These are phyloP conservation scores for Cymodocea nodosa DNA, from an alignment of 116 monocot species.

Conservation along the genomic window DNA sequence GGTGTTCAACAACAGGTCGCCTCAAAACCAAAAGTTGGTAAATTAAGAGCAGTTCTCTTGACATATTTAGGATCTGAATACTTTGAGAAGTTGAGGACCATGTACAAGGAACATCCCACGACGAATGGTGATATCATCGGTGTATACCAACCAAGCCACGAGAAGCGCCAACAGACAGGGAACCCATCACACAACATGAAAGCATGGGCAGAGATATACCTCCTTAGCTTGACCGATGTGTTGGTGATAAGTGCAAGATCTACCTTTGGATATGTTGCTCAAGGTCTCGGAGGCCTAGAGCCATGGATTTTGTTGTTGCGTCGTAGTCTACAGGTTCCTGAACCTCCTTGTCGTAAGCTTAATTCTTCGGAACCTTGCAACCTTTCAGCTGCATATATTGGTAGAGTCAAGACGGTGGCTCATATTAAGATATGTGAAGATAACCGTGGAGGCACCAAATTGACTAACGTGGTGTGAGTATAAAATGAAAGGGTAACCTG, in stretches of 20 bases:
- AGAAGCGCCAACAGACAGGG: conserved; percentile 27
- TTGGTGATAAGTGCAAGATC: conserved; percentile 42
- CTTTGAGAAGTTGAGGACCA: conserved; percentile 27
- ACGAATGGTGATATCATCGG: conserved; percentile 20
- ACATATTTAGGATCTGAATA: conserved; percentile 32
- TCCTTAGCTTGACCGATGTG: conserved; percentile 40
- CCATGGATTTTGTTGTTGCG: conserved; percentile 47
- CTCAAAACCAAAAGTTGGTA: background rate
- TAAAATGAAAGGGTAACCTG: too few relatives aligned
- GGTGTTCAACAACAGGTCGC: background rate
- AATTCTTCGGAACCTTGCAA: too few relatives aligned
- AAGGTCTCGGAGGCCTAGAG: conserved; percentile 37
- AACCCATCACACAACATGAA: conserved; percentile 41
- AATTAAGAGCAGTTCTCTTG: conserved; percentile 28
- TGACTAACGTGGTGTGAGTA: too few relatives aligned
- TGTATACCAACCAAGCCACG: conserved; percentile 53
- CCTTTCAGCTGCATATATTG: too few relatives aligned
- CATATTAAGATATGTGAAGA: too few relatives aligned
- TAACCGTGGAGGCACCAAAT: too few relatives aligned
- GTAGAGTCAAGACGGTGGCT: too few relatives aligned
- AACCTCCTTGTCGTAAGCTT: conserved; percentile 20
- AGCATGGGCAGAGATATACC: conserved; percentile 50
- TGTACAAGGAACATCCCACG: conserved; percentile 37
- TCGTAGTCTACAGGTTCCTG: conserved; percentile 16
- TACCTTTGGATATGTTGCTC: conserved; percentile 58